phyloP scores from a whole-genome alignment of 2,329 filamentous ascomycete species.

The Helminthosporium solani region DNA sequence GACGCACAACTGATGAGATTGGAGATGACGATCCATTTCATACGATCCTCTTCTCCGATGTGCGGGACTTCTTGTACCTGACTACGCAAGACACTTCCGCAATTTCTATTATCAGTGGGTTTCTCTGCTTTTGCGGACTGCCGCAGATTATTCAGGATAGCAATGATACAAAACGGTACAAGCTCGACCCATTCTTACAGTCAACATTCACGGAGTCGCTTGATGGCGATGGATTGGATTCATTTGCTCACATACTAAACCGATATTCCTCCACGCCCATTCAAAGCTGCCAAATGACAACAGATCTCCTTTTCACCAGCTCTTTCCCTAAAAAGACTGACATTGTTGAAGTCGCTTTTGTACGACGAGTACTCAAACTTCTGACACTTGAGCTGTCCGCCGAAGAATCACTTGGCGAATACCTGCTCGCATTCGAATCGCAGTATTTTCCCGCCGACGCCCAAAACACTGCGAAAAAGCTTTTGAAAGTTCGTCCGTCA shows the following conservation, averaged over 20 bases:
- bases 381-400: conserved; percentile 48
- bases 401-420: conserved; percentile 61
- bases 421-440: conserved; percentile 68
- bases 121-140: conserved; percentile 49
- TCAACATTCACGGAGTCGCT: conserved; percentile 17
- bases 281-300: conserved; percentile 22
- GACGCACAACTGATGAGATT: conserved; percentile 71
- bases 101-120: conserved; percentile 64
- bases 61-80: conserved; percentile 62
- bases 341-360: conserved; percentile 16
- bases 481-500: conserved; percentile 68
- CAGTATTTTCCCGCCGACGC: conserved; percentile 54
- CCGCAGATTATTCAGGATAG: conserved; percentile 52
- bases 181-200: conserved; percentile 57
- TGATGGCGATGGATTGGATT: conserved; percentile 10
- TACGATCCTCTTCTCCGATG: conserved; percentile 76
- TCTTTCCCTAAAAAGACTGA: conserved; percentile 16
- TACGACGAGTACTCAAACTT: conserved; percentile 53
- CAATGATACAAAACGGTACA: conserved; percentile 40
- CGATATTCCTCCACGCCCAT: conserved; percentile 15
- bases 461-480: conserved; percentile 69
- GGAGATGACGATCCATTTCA: conserved; percentile 80
- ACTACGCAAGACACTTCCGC: conserved; percentile 40
- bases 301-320: conserved; percentile 26
- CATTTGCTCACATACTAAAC: conserved; percentile 8